A percentile compares a stretch with the other conserved stretches of the same genome.
These are phyloP conservation scores for Leishmania arabica DNA, from an alignment of 208 protist species.

Conservation along the genomic window DNA sequence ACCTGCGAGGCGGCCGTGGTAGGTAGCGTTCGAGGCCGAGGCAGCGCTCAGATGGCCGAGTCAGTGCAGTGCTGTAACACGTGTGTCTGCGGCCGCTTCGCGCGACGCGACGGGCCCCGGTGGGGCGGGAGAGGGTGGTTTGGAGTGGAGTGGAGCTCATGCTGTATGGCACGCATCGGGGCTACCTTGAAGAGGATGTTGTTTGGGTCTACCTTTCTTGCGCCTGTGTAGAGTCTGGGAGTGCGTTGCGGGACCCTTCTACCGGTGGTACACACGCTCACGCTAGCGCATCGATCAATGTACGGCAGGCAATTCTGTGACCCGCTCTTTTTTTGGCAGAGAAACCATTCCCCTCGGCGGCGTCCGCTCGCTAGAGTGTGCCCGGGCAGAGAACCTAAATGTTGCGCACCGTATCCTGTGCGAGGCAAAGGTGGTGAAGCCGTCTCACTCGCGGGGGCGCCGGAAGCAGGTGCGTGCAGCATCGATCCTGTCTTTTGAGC, in stretches of 20 bases:
- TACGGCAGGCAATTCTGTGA: neutral
- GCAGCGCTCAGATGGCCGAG: too few species aligned
- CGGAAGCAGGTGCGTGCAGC: neutral
- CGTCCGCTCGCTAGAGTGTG: neutral
- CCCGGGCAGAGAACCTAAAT: neutral
- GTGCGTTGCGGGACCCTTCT: too few species aligned
- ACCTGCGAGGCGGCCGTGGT: neutral
- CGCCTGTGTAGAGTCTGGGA: neutral
- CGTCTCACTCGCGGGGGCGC: neutral
- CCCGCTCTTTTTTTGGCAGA: neutral
- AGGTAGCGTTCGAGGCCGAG: neutral
- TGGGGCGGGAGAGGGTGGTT: neutral
- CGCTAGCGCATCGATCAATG: neutral
- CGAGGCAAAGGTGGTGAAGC: neutral
- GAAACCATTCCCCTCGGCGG: neutral
- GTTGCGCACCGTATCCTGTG: neutral
- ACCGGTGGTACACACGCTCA: too few species aligned
- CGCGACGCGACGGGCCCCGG: too few species aligned
- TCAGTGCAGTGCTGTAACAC: too few species aligned
- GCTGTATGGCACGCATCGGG: too few species aligned
- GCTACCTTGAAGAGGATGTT: too few species aligned
- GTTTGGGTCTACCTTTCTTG: neutral
- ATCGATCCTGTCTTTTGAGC: neutral
- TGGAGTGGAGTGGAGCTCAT: neutral
- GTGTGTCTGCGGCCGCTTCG: neutral